Percentiles rank a stretch among this genome's conserved stretches.
Evolutionary conservation across 1,284 basidiomycete species (phyloP).

Genomic region (Marasmius oreades): DNA sequence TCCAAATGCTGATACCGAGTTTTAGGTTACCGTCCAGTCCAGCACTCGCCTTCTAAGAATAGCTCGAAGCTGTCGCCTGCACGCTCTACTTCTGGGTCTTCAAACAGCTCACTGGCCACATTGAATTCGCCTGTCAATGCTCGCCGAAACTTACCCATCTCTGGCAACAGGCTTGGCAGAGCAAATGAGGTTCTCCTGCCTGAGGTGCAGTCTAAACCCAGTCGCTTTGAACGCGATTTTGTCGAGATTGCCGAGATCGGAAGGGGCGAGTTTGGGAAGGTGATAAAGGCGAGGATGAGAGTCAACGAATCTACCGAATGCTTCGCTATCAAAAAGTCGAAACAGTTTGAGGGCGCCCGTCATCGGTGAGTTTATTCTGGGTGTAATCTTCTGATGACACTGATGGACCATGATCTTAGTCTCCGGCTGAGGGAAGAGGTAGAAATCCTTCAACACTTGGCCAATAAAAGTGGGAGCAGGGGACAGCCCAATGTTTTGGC

Average conservation of each 20-base stretch:
- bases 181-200: constrained; percentile 22
- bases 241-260: constrained; percentile 82
- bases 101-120: constrained; percentile 37
- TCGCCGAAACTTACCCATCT: constrained; percentile 21
- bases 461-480: constrained; percentile 29
- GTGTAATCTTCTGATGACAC: constrained; percentile 6
- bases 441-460: constrained; percentile 85
- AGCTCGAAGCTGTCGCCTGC: constrained; percentile 35
- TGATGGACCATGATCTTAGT: constrained; percentile 39
- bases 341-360: constrained; percentile 87
- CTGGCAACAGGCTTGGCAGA: constrained; percentile 16
- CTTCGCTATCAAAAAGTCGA: constrained; percentile 94
- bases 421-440: constrained; percentile 93
- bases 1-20: constrained; percentile 31
- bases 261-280: constrained; percentile 92
- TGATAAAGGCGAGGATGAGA: constrained; percentile 84
- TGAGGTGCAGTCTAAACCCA: constrained; percentile 33
- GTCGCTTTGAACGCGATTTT: constrained; percentile 78
- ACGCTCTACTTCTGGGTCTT: constrained; percentile 52
- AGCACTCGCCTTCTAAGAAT: constrained; percentile 43
- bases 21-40: constrained; percentile 27
- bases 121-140: constrained; percentile 29
- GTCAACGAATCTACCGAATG: constrained; percentile 47
- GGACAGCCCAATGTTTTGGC: constrained; percentile 79
- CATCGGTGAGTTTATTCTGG: constrained; percentile 68